Evolutionary conservation across 1,139 yeast species (phyloP).

Genomic region (Diutina siamensis): DNA sequence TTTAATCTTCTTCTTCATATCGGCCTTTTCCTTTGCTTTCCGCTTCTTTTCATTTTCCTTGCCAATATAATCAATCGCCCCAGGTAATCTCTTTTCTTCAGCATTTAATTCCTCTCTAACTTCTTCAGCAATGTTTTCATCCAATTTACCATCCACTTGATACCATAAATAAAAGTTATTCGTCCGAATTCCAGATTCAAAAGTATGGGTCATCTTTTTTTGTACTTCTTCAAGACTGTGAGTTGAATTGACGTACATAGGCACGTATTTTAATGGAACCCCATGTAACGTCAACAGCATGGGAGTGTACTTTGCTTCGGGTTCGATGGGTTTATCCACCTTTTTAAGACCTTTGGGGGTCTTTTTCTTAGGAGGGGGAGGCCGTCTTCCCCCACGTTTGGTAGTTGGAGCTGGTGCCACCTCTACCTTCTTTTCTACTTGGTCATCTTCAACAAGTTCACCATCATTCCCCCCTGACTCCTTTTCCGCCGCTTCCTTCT

Average conservation of each 20-base stretch:
- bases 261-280: slow-evolving; percentile 55
- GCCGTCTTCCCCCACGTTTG: slow-evolving; percentile 14
- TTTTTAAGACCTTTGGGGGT: slow-evolving; percentile 12
- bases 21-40: slow-evolving; percentile 6
- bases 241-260: slow-evolving; percentile 63
- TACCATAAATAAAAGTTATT: slow-evolving; percentile 68
- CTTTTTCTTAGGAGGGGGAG: slow-evolving; percentile 15
- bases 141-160: slow-evolving; percentile 71
- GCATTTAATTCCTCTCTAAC: slow-evolving; percentile 27
- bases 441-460: slow-evolving; percentile 11
- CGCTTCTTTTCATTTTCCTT: slow-evolving; percentile 6
- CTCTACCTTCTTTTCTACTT: slow-evolving; percentile 9
- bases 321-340: slow-evolving; percentile 23
- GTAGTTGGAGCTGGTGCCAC: slow-evolving; percentile 13
- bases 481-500: slow-evolving; percentile 17
- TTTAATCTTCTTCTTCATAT: slow-evolving; percentile 4
- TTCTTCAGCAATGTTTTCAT: slow-evolving; percentile 43
- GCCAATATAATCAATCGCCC: slow-evolving; percentile 13
- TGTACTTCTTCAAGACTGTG: slow-evolving; percentile 44
- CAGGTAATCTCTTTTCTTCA: slow-evolving; percentile 35
- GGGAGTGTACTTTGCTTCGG: slow-evolving; percentile 41
- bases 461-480: slow-evolving; percentile 12
- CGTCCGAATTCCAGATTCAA: slow-evolving; percentile 50
- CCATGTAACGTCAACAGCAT: slow-evolving; percentile 52
- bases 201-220: slow-evolving; percentile 47